phyloP scores from a whole-genome alignment of 2,329 filamentous ascomycete genomes.

The Colletotrichum orchidophilum region DNA sequence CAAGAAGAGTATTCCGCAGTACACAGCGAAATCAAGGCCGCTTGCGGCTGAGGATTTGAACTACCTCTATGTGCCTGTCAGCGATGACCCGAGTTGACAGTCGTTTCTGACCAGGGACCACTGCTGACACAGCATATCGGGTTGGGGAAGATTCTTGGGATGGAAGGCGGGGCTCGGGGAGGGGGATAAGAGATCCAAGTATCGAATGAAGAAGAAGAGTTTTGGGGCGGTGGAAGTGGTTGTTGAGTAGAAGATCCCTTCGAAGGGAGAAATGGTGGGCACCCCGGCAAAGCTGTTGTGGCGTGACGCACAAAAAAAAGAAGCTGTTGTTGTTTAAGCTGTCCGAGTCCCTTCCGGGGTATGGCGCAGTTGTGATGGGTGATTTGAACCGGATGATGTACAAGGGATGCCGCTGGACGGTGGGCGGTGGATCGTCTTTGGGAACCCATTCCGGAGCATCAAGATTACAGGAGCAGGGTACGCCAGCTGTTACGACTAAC shows the following conservation, averaged over 20 bases:
- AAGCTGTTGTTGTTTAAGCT: constrained; percentile 29
- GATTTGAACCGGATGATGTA: constrained; percentile 19
- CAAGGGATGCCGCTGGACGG: background rate
- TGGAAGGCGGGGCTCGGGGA: constrained; percentile 17
- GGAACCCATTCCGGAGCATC: background rate
- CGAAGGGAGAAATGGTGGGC: constrained; percentile 32
- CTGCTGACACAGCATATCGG: background rate
- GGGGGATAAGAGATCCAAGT: constrained; percentile 32
- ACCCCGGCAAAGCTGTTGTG: constrained; percentile 34
- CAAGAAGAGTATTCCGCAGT: background rate
- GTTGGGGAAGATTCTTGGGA: constrained; percentile 15
- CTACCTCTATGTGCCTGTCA: background rate
- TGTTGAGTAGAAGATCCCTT: constrained; percentile 34
- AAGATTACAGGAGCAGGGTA: background rate
- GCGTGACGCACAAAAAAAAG: constrained; percentile 34
- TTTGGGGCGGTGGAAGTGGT: constrained; percentile 37
- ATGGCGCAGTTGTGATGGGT: constrained; percentile 31
- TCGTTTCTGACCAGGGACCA: background rate
- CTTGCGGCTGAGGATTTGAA: constrained; percentile 11
- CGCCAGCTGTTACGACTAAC: background rate
- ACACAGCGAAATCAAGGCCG: background rate
- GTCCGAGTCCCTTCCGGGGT: constrained; percentile 18
- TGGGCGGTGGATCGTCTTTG: background rate
- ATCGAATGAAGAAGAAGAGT: constrained; percentile 33
- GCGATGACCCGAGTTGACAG: background rate